A percentile compares a stretch with the other conserved stretches of the same genome.
Conservation (phyloP, 306 rosid species). For the Corylus avellana region DNA sequence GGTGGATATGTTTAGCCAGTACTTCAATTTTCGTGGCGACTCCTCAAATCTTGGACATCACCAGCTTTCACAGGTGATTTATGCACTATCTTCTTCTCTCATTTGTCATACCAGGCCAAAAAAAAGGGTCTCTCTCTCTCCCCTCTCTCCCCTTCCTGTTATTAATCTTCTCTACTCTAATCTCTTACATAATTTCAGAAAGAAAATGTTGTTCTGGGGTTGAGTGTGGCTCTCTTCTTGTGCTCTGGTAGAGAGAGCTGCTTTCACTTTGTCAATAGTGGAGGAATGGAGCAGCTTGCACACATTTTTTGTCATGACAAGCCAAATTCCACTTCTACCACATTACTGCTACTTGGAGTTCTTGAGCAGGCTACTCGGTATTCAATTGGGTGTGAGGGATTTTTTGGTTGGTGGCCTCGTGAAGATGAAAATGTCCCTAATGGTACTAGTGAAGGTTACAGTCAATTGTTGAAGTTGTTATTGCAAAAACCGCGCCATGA, state of each 20-base stretch:
- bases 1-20: conserved; percentile 67
- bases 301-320: conserved; percentile 46
- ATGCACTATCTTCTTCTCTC: conserved; percentile 17
- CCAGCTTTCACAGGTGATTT: conserved; percentile 61
- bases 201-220: conserved; percentile 65
- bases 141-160: conserved; percentile 6
- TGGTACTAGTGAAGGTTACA: conserved; percentile 81
- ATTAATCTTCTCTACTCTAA: conserved; percentile 8
- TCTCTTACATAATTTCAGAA: conserved; percentile 52
- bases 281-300: conserved; percentile 85
- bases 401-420: conserved; percentile 98
- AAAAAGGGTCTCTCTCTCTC: conserved; percentile 4
- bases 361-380: conserved; percentile 83
- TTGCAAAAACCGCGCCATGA: conserved; percentile 86
- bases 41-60: conserved; percentile 42
- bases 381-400: conserved; percentile 93
- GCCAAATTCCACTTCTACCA: conserved; percentile 61
- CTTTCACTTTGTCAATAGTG: conserved; percentile 79
- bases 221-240: conserved; percentile 87
- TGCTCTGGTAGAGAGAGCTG: conserved; percentile 90
- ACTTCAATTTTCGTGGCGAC: conserved; percentile 45
- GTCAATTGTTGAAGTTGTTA: conserved; percentile 71
- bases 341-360: conserved; percentile 79
- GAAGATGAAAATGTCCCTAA: conserved; percentile 77
- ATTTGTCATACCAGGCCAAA: conserved; percentile 17